Conservation (phyloP, 495 filamentous ascomycete species). For the Daldinia decipiens region DNA sequence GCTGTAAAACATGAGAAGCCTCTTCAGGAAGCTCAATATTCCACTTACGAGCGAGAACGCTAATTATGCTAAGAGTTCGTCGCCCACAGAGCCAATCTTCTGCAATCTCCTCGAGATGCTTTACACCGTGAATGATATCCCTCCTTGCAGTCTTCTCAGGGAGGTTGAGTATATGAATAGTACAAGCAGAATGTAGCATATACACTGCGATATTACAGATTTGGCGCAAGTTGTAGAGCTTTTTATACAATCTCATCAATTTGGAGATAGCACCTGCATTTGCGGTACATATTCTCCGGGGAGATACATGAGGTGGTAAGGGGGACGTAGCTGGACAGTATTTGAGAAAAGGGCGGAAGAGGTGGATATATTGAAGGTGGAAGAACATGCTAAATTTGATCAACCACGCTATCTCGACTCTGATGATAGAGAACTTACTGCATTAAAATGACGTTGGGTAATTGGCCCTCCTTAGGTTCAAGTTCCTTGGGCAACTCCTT, state of each 20-base stretch:
- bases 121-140: conserved; percentile 90
- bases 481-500: conserved; percentile 86
- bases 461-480: conserved; percentile 86
- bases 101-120: conserved; percentile 93
- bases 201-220: conserved; percentile 97
- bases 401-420: conserved; percentile 5
- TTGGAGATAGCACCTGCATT: conserved; percentile 91
- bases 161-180: conserved; percentile 92
- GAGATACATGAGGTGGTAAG: conserved; percentile 87
- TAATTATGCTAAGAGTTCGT: conserved; percentile 84
- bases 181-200: conserved; percentile 91
- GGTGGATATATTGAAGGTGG: conserved; percentile 94
- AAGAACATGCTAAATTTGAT: conserved; percentile 84
- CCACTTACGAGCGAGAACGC: conserved; percentile 88
- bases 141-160: conserved; percentile 87
- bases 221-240: conserved; percentile 86
- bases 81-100: conserved; percentile 94
- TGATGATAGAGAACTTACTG: conserved; percentile 71
- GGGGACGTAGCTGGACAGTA: conserved; percentile 84
- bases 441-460: conserved; percentile 91
- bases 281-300: conserved; percentile 87
- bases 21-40: conserved; percentile 86
- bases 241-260: conserved; percentile 90
- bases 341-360: conserved; percentile 95
- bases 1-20: conserved; percentile 74